A percentile compares a stretch with the other conserved stretches of the same genome.
These are phyloP conservation scores for Pneumocystis carinii DNA, from an alignment of 1,139 yeast species.

Conservation along the genomic window DNA sequence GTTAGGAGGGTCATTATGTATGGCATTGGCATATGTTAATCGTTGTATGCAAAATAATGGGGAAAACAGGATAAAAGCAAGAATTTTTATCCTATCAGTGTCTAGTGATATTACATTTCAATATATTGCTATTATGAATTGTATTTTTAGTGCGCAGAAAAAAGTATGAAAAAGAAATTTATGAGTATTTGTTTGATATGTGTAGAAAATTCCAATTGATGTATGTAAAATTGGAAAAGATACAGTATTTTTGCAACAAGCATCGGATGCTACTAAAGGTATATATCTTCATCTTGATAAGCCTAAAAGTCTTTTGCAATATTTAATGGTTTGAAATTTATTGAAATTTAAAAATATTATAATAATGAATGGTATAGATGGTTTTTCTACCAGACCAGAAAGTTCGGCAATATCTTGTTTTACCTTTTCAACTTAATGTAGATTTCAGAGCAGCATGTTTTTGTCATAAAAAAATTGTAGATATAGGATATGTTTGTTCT, in stretches of 20 bases:
- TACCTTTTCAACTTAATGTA: conserved; percentile 75
- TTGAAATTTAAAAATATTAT: not conserved
- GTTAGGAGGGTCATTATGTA: conserved; percentile 63
- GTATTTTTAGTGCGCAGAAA: conserved; percentile 91
- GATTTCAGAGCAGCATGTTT: conserved; percentile 94
- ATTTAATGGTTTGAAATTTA: conserved; percentile 29
- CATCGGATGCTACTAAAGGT: conserved; percentile 89
- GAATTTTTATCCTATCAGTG: conserved; percentile 61
- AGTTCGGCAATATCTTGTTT: conserved; percentile 52
- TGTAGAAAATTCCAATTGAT: conserved; percentile 59
- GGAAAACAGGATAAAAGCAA: conserved; percentile 35
- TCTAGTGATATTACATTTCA: conserved; percentile 66
- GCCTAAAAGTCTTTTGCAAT: conserved; percentile 67
- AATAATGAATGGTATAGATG: conserved; percentile 12
- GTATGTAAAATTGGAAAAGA: conserved; percentile 68
- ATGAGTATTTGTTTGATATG: not conserved
- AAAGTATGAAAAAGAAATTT: conserved; percentile 26
- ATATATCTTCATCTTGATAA: conserved; percentile 61
- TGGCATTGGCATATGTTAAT: conserved; percentile 68
- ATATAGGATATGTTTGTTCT: conserved; percentile 86
- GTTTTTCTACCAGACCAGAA: conserved; percentile 77
- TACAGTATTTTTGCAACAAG: conserved; percentile 84
- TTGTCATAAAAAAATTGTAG: conserved; percentile 73
- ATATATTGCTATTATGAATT: conserved; percentile 88
- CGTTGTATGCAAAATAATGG: conserved; percentile 23